Evolutionary conservation across 2,329 filamentous ascomycete species (phyloP), one percentile per base, ranked within the genome.

Genomic region (Ophiostoma ulmi): DNA sequence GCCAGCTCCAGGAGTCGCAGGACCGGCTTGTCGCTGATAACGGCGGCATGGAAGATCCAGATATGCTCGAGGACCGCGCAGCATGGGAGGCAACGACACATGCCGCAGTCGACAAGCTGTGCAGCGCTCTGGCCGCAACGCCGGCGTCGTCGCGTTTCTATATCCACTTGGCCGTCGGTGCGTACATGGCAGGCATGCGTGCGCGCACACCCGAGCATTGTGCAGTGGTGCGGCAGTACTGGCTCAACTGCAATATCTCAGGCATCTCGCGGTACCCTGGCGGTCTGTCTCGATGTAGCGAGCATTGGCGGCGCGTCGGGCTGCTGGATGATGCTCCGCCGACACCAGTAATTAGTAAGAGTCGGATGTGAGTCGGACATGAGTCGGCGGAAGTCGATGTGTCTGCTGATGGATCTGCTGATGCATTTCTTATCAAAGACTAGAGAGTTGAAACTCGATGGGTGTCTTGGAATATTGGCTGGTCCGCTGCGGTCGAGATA

Each of bases 101-200:
- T 0, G 77, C 76, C 0, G 77, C 79, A 0, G 79, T 80, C 1
- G 76, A 79, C 44, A 75, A 77, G 2, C 75, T 78, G 10, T 82
- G 81, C n/a, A 71, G 76, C 2, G 74, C 78, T 0, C 77, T 82
- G 1, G 75, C 77, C 0, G 73, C 74, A 0, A 77, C 78, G 6
- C 75, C 77, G 1, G 72, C 77, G 1, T 76, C 75, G 0, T 82
- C 80, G 0, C 76, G 75, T 6, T 81, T 79, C 71, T 81, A 81
- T 72, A 78, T 79, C 41, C 80, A 82, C 70, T 74, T 82, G 73
- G 80, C 79, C 1, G 77, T 77, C 0, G 76, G 79, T 0, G 79
- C 78, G 0, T 81, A 79, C 66, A 70, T 82, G 3, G 78, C 79
- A 0, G 80, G 78, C 0, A 80, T 80, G 72, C 75, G 79, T 48